Conservation (phyloP, 352 stramenopile genomes). For the Globisporangium irregulare region DNA sequence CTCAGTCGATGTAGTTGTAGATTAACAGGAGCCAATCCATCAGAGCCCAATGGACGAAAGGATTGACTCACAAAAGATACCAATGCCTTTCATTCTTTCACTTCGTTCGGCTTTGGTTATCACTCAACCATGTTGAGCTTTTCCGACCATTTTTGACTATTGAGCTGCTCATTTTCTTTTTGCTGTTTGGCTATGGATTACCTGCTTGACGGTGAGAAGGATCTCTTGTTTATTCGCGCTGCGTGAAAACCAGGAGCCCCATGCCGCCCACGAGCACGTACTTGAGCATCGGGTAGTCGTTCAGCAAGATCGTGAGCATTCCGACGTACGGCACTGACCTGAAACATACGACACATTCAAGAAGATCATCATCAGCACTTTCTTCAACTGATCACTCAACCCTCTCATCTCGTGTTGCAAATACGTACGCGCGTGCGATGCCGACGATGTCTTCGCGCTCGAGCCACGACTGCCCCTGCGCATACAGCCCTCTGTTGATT, state of each 20-base stretch:
- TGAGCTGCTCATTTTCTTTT: background rate
- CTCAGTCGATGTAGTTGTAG: background rate
- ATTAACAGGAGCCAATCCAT: background rate
- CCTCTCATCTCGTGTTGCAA: background rate
- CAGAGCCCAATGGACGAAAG: background rate
- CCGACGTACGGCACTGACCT: conserved; percentile 96
- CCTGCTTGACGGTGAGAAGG: background rate
- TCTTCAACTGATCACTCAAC: background rate
- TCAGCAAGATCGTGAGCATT: conserved; percentile 99
- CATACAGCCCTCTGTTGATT: conserved; percentile 90
- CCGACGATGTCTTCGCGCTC: conserved; percentile 97
- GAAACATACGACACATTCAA: conserved; percentile 11
- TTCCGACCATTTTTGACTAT: background rate
- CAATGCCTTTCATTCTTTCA: background rate
- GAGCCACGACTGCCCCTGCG: conserved; percentile 97
- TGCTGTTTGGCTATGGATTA: background rate
- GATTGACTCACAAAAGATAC: background rate
- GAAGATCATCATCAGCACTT: background rate
- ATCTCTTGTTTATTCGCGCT: conserved; percentile 53
- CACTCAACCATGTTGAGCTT: background rate
- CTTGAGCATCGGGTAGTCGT: conserved; percentile 99
- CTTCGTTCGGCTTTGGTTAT: background rate
- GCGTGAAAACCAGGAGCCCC: conserved; percentile 78
- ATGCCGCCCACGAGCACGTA: conserved; percentile 76
- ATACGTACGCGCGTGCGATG: conserved; percentile 87